Base-by-base conservation (phyloP, 73 alveolate genomes). In the Paraurostyla sp. region DNA sequence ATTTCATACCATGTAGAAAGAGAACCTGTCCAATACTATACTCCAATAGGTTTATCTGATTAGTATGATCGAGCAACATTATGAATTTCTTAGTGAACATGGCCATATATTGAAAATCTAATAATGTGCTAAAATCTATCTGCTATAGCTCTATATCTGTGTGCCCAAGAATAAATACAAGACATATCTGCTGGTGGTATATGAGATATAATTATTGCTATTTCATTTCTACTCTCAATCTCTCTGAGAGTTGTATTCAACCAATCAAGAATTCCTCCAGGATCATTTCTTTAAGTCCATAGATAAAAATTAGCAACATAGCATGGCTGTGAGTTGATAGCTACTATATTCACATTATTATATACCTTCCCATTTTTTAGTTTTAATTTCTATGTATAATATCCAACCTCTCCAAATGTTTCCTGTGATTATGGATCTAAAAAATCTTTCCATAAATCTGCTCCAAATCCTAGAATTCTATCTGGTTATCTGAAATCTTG, bases 111-210 rank as follows among this genome's bases (percentile, higher is more conserved):
- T 20, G 83, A 75, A 57, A 62, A 20, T 16, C 91, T 43, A 25
- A 90, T 59, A 22, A 83, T 54, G 71, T 82, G 92, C 48, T 90
- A 82, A 57, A 84, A 90, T 68, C 92, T 82, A 38, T 90, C 95
- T 45, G 87, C 32, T 3, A 90, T 57, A 0, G 90, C 92, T 54
- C 82, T 29, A 62, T 48, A 91, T 48, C 96, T 48, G 16, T 13
- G 65, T 0, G 87, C 2, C 88, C 88, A 83, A 11, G 41, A 62
- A 35, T 71, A 30, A 0, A 11, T 33, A 65, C 96, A 83, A 29
- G 32, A 68, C 29, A 29, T 1, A 13, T 25, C 3, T 4, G 22
- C 32, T 0, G 92, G 91, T 25, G 82, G 71, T 9, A 83, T 58
- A 48, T 90, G 95, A 11, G 88, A 89, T 15, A 90, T 69, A 0